These are phyloP conservation scores for Apiospora marii DNA, from an alignment of 2,329 filamentous ascomycete genomes.

Conservation along the genomic window DNA sequence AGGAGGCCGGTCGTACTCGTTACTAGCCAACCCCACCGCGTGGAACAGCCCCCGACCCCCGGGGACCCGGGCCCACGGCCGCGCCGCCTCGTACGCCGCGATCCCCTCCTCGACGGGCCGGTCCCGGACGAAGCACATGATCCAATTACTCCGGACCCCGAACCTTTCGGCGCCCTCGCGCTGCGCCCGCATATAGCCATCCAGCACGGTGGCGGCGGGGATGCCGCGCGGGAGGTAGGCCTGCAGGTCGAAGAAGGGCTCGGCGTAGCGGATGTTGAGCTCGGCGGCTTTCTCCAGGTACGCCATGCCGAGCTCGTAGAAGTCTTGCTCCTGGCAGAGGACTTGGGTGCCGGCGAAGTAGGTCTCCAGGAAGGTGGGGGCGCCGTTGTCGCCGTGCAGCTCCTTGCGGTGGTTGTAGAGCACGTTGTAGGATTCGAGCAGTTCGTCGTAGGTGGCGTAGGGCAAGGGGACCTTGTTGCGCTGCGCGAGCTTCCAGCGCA, in stretches of 20 bases:
- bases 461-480: conserved; percentile 71
- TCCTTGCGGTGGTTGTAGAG: conserved; percentile 77
- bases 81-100: conserved; percentile 46
- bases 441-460: conserved; percentile 53
- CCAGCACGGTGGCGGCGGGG: conserved; percentile 26
- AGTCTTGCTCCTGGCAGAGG: conserved; percentile 21
- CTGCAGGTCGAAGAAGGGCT: conserved; percentile 31
- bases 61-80: conserved; percentile 45
- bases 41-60: conserved; percentile 49
- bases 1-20: conserved; percentile 54
- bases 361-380: conserved; percentile 66
- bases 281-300: conserved; percentile 24
- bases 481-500: conserved; percentile 63
- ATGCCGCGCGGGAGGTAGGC: conserved; percentile 27
- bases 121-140: conserved; percentile 53
- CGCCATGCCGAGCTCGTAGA: conserved; percentile 26
- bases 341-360: conserved; percentile 26
- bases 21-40: conserved; percentile 55
- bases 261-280: conserved; percentile 35
- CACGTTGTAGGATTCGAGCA: conserved; percentile 68
- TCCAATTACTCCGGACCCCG: conserved; percentile 46
- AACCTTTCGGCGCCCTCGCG: conserved; percentile 37
- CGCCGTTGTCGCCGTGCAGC: conserved; percentile 44
- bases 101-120: conserved; percentile 47
- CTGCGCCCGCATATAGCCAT: conserved; percentile 43